Evolutionary conservation across 2,329 filamentous ascomycete species (phyloP), one percentile per base, ranked within the genome.

Genomic region (Botrytis fabae): DNA sequence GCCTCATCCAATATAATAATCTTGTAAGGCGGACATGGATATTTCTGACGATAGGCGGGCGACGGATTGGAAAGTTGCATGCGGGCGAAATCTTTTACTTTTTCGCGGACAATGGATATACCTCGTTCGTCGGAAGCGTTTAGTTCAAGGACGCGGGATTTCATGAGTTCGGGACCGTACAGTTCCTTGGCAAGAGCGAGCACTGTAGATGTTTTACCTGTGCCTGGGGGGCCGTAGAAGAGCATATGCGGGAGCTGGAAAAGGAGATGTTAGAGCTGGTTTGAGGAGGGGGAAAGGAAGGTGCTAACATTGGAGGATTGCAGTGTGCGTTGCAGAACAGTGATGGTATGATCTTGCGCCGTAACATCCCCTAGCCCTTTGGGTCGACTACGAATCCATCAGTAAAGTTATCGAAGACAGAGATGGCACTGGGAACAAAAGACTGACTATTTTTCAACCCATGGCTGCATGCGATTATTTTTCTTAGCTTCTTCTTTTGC

Each of bases 51-150:
- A 84, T 93, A 88, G 78, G 90, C 85, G 75, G 91, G 83, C 0
- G 86, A 85, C 0, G 93, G 59, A 77, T 97, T 94, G 44, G 93
- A 95, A 75, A 98, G 89, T 82, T 98, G 95, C 86, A 97, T 95
- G 74, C 95, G 91, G 35, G 97, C 97, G 82, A 99, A 99, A 83
- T 97, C 92, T 83, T 99, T 99, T 82, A 99, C 94, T 83, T 98
- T 98, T 80, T 98, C 94, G 70, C 96, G 92, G 54, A 99, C 95
- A 76, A 99, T 98, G 74, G 90, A 92, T 81, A 99, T 98, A 70
- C 97, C 97, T 77, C 96, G 95, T 85, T 99, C 96, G 84, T 99
- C 96, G 54, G 97, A 99, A 78, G 97, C 97, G 84, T 99, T 99
- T 80, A 99, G 91, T 85, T 99, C 97, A 75, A 99, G 93, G n/a